Base-by-base conservation (phyloP, 345 rosid genomes). In the Salix brachista region DNA sequence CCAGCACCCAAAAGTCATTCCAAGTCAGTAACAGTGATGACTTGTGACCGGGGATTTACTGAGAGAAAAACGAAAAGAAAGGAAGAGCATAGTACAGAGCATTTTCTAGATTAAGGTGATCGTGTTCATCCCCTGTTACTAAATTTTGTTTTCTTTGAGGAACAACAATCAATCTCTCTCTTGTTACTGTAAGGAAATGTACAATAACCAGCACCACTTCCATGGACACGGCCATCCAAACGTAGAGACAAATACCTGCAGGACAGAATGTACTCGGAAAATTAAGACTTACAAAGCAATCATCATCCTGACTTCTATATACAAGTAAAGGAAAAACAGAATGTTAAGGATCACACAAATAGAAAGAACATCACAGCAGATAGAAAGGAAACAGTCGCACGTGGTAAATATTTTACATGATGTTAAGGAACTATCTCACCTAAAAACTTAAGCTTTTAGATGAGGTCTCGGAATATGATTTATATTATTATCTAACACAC, bases 201-300 rank as follows among this genome's bases (percentile, higher is more conserved):
- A 66, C 42, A 34, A 34, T 93, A 91, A 75, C 97, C 99, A 61
- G 90, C 92, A 32, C 98, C 98, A 81, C 97, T 93, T 12, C 94
- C 98, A 70, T 96, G 94, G 41, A 93, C 98, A 78, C 97, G 94
- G 23, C 99, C 98, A 65, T 96, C 99, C 86, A 96, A 13, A 36
- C 98, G 89, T 71, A 96, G 84, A 54, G 98, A 96, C 77, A 91
- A 70, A 82, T 96, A 91, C 85, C 99, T 96, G 85, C 48, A 81
- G 23, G 73, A 80, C 26, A 67, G 77, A 3, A 64, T 3, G 25
- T 3, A 56, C 26, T 21, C 26, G 11, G 26, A 56, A 56, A 56
- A 21, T 9, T 19, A 44, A 56, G 28, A 19, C 13, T 74, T 8
- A 4, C 54, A 5, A n/a, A 5, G 66, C 17, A 68, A 50, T 3